Percentiles rank a stretch among this genome's conserved stretches.
Evolutionary conservation across 768 basidiomycete species (phyloP).

Genomic region (Termitomyces titanicus): DNA sequence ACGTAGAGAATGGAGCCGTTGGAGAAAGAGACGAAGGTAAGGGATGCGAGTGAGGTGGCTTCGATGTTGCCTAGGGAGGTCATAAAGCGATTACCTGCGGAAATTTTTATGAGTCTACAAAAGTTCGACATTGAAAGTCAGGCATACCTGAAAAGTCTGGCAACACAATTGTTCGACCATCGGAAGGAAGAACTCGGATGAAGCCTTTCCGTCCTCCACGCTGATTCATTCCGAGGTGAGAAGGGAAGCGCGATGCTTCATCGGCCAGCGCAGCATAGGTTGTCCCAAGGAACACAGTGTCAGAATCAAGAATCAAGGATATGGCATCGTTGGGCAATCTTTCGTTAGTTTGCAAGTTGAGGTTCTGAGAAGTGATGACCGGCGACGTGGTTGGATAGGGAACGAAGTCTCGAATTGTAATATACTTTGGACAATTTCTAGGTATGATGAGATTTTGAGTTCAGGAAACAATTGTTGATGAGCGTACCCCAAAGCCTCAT

Average conservation of each 20-base stretch:
- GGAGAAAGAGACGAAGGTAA: constrained; percentile 53
- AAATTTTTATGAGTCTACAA: not conserved
- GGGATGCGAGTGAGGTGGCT: constrained; percentile 49
- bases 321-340: constrained; percentile 49
- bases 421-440: constrained; percentile 72
- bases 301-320: constrained; percentile 41
- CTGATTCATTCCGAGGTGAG: constrained; percentile 61
- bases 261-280: constrained; percentile 37
- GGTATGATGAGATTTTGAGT: not conserved
- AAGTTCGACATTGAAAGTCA: constrained; percentile 1
- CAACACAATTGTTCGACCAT: constrained; percentile 50
- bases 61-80: constrained; percentile 63
- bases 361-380: constrained; percentile 29
- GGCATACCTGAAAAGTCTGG: constrained; percentile 58
- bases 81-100: constrained; percentile 56
- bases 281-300: constrained; percentile 56
- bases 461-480: not conserved
- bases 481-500: constrained; percentile 56
- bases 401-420: constrained; percentile 51
- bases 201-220: constrained; percentile 64
- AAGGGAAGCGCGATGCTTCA: constrained; percentile 41
- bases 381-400: constrained; percentile 38
- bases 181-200: constrained; percentile 51
- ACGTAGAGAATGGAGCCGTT: constrained; percentile 59
- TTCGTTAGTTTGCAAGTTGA: constrained; percentile 29